These are phyloP conservation scores for Fusarium papillatum DNA, from an alignment of 2,329 filamentous ascomycete species.

Conservation along the genomic window DNA sequence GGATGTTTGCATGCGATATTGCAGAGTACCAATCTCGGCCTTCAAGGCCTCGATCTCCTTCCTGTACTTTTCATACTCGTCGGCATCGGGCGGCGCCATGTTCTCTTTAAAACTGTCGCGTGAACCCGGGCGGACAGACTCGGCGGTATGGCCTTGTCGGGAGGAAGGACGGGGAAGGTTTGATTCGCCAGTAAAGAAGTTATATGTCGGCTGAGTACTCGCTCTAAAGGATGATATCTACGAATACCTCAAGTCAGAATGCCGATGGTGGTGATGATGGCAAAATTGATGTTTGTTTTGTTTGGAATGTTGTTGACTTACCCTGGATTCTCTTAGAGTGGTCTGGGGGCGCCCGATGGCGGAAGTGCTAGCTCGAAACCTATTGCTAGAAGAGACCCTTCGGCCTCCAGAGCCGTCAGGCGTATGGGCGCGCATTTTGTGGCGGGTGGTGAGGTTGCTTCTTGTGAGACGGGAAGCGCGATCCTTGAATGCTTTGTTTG, in stretches of 20 bases:
- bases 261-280: neutral
- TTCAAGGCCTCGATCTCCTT: slow-evolving; percentile 82
- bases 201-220: slow-evolving; percentile 67
- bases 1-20: slow-evolving; percentile 88
- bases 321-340: slow-evolving; percentile 53
- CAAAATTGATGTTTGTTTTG: slow-evolving; percentile 38
- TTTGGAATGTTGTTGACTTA: slow-evolving; percentile 49
- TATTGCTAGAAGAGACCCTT: slow-evolving; percentile 46
- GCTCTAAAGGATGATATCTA: slow-evolving; percentile 63
- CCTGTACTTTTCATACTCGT: slow-evolving; percentile 70
- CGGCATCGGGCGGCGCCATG: slow-evolving; percentile 69
- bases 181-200: slow-evolving; percentile 70
- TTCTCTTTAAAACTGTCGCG: slow-evolving; percentile 73
- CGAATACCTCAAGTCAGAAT: slow-evolving; percentile 7
- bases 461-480: slow-evolving; percentile 19
- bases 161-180: slow-evolving; percentile 53
- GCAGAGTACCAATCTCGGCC: slow-evolving; percentile 88
- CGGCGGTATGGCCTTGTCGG: slow-evolving; percentile 55
- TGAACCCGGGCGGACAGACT: slow-evolving; percentile 62
- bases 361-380: slow-evolving; percentile 53
- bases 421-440: slow-evolving; percentile 50
- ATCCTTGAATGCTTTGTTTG: slow-evolving; percentile 26
- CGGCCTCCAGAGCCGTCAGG: slow-evolving; percentile 47
- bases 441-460: slow-evolving; percentile 3
- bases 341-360: slow-evolving; percentile 53